Evolutionary conservation across 2,329 filamentous ascomycete species (phyloP), one percentile per base, ranked within the genome.

Genomic region (Ophiostoma novo-ulmi): DNA sequence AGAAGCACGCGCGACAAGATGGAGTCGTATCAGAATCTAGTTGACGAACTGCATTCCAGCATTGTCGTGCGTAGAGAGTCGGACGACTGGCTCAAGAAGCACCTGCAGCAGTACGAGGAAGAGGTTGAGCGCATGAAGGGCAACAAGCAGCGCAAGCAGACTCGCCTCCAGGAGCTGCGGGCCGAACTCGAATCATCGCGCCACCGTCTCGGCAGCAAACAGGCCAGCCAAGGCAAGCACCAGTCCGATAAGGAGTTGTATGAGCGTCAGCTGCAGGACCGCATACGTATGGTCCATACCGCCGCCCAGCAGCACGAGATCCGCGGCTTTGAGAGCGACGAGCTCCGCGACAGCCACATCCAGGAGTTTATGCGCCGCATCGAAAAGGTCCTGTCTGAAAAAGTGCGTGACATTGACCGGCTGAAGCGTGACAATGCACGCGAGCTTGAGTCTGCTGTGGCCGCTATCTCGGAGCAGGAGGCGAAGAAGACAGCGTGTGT

Each of bases 211-310:
- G 84, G 85, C 0, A 74, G 77, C 31, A 88, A 88, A 75, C 81
- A 87, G 52, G 81, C 86, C 0, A 90, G 93, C 75, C 85, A 88
- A 75, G 94, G 94, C 63, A 92, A 90, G 74, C 89, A 90, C 75
- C 88, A 95, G 78, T 94, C 94, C 1, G 90, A 97, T 77, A 93
- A 94, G 80, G 90, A 92, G 73, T 92, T 91, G 75, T 92, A 95
- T 77, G 92, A 97, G 77, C 87, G 90, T 4, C 91, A 97, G 74
- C 78, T 97, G 3, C 83, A 87, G 75, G 83, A 86, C 64, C 90
- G 94, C 55, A 85, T 90, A 76, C 84, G 86, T 11, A 85, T 97
- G 78, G 88, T 97, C 70, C 92, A 89, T 74, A 89, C 94, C 71
- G 88, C 92, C 52, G 93, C 94, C 20, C 85, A 87, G 65, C 84